These are phyloP conservation scores for Aspergillus sp. DNA, from an alignment of 2,329 filamentous ascomycete genomes.

Conservation along the genomic window DNA sequence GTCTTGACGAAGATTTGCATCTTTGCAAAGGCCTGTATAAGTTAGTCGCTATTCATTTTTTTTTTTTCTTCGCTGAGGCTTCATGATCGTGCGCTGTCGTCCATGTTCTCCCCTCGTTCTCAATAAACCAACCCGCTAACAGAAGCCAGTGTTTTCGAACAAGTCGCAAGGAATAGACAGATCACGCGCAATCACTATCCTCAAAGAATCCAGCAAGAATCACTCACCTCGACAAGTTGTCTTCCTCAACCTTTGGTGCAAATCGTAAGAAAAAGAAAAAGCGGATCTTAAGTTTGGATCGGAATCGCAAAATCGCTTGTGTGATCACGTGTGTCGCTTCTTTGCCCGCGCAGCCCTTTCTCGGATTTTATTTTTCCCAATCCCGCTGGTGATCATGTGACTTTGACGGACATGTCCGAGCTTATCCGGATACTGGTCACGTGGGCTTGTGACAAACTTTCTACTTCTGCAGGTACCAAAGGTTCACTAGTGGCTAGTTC, in stretches of 20 bases:
- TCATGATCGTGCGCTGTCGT: not conserved
- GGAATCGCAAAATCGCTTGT: slow-evolving; percentile 33
- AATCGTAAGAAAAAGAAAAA: slow-evolving; percentile 18
- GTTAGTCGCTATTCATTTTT: slow-evolving; percentile 11
- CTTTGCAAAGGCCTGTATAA: slow-evolving; percentile 37
- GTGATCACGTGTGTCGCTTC: slow-evolving; percentile 27
- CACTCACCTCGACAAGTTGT: slow-evolving; percentile 54
- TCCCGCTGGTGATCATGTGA: slow-evolving; percentile 4
- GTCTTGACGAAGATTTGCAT: slow-evolving; percentile 55
- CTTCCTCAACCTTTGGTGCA: slow-evolving; percentile 51
- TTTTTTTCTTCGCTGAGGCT: not conserved
- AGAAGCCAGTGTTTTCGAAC: not conserved
- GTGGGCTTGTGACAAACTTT: too few species aligned
- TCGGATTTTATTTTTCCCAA: slow-evolving; percentile 7
- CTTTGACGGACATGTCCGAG: too few species aligned
- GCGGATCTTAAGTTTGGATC: slow-evolving; percentile 10
- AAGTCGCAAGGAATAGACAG: not conserved
- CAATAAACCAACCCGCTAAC: not conserved
- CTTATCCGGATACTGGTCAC: too few species aligned
- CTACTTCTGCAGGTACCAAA: too few species aligned
- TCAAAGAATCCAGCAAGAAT: slow-evolving; percentile 2
- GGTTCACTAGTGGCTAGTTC: too few species aligned
- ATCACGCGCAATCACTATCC: not conserved
- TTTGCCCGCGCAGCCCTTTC: slow-evolving; percentile 6
- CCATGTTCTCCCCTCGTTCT: not conserved